Base-by-base conservation (phyloP, 768 basidiomycete species). In the Trametes gibbosa region DNA sequence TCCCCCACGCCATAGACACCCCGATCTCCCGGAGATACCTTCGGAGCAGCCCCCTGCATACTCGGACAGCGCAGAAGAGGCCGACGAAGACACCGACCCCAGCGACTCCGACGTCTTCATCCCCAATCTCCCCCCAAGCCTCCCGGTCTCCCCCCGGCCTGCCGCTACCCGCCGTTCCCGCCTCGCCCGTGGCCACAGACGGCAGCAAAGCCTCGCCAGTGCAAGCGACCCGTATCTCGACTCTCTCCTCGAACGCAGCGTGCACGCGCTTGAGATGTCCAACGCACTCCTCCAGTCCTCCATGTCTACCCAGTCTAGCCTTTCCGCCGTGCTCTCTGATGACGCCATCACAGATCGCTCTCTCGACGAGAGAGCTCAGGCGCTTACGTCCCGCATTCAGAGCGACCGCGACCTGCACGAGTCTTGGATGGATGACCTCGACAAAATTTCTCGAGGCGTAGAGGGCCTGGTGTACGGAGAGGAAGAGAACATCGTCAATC, bases 191-290 rank as follows among this genome's bases (percentile, higher is more conserved):
- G 61, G 40, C 0, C 51, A 53, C 58, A 69, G 73, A 56, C 65
- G 72, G 47, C 54, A 61, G 21, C 64, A 65, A 48, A 69, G 59
- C 32, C 50, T 72, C 21, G 70, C 75, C 2, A 53, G 25, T 46
- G 54, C 45, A 14, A 65, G 54, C 49, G 85, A 88, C 69, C 80
- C 81, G 13, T 84, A 81, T 65, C 79, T 92, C 25, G 92, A 93
- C 71, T 80, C 86, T n/a, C 76, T 93, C 16, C 79, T 93, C 1
- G 89, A 84, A 58, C 84, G 91, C 62, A 91, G 89, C 63, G 89
- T 93, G 14, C 85, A 91, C 72, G 91, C 91, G 0, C 77, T 94
- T 9, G 92, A 93, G 69, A 85, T 92, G 79, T 93, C 91, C 5
- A 93, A 93, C 58, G 80, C 84, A 2, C 76, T 93, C 12, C 76